Evolutionary conservation across 352 stramenopile species (phyloP).

Genomic region (Pythium volutum): DNA sequence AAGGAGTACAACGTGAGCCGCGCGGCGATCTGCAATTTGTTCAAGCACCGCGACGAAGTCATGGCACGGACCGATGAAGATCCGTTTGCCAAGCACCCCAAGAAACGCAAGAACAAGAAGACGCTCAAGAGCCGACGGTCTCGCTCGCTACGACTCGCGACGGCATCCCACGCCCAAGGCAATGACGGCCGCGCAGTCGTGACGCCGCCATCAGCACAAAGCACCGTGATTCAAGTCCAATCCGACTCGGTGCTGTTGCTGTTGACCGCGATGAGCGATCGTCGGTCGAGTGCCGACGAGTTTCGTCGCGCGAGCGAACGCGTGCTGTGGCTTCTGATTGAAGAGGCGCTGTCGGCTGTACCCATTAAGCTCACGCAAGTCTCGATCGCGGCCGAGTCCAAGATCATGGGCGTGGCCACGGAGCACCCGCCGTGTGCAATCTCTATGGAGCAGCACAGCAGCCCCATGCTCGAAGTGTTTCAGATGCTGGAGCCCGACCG

Average conservation of each 20-base stretch:
- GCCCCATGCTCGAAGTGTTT: slow-evolving; percentile 30
- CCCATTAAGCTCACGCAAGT: slow-evolving; percentile 22
- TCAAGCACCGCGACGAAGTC: slow-evolving; percentile 43
- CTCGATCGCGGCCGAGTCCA: slow-evolving; percentile 4
- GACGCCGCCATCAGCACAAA: not conserved
- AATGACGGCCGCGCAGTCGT: slow-evolving; percentile 7
- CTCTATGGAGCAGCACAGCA: slow-evolving; percentile 24
- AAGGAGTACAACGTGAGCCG: slow-evolving; percentile 59
- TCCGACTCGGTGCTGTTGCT: slow-evolving; percentile 20
- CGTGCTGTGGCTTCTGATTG: slow-evolving; percentile 51
- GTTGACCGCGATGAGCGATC: slow-evolving; percentile 22
- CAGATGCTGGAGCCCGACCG: slow-evolving; percentile 21
- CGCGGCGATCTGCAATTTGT: slow-evolving; percentile 58
- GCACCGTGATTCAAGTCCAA: slow-evolving; percentile 19
- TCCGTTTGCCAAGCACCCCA: slow-evolving; percentile 44
- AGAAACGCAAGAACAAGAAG: slow-evolving; percentile 29
- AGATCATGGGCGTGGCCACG: slow-evolving; percentile 22
- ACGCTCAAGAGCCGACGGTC: slow-evolving; percentile 16
- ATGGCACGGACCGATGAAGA: slow-evolving; percentile 42
- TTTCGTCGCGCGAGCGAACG: slow-evolving; percentile 47
- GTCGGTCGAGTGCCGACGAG: slow-evolving; percentile 18
- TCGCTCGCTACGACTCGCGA: slow-evolving; percentile 7
- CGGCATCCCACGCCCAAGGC: not conserved
- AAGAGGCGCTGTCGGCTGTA: slow-evolving; percentile 27
- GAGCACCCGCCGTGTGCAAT: slow-evolving; percentile 27